These are phyloP conservation scores for Schizosaccharomyces versatilis DNA, from an alignment of 1,139 yeast genomes.

Conservation along the genomic window DNA sequence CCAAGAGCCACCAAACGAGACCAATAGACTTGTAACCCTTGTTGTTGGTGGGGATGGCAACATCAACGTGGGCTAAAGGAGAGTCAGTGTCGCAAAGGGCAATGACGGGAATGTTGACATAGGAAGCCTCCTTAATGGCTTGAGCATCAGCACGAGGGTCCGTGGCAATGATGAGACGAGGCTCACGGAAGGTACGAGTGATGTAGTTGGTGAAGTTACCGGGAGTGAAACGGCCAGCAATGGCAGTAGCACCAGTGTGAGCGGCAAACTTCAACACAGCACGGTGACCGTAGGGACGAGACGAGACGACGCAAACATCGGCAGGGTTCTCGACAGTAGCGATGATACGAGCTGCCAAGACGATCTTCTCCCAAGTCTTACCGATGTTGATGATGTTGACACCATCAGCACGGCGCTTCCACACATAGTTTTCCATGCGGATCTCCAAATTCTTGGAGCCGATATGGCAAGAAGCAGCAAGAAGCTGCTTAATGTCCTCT, in stretches of 20 bases:
- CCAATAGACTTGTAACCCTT: slow-evolving; percentile 99
- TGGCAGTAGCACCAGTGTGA: slow-evolving; percentile 99
- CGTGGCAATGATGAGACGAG: slow-evolving; percentile 96
- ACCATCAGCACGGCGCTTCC: slow-evolving; percentile 99
- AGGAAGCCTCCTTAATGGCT: slow-evolving; percentile 99
- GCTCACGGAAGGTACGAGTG: slow-evolving; percentile 99
- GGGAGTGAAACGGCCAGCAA: slow-evolving; percentile 99
- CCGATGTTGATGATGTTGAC: slow-evolving; percentile 94
- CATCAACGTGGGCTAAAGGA: slow-evolving; percentile 90
- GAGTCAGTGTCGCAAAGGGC: slow-evolving; percentile 98
- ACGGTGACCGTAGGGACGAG: slow-evolving; percentile 99
- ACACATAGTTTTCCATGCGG: slow-evolving; percentile 98
- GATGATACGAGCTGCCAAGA: slow-evolving; percentile 97
- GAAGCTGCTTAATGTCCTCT: slow-evolving; percentile 56
- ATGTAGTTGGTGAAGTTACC: slow-evolving; percentile 99
- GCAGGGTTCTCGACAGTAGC: slow-evolving; percentile 98
- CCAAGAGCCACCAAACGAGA: slow-evolving; percentile 97
- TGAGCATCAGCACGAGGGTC: slow-evolving; percentile 99
- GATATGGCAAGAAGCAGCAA: slow-evolving; percentile 99
- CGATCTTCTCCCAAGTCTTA: slow-evolving; percentile 92
- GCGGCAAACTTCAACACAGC: slow-evolving; percentile 98
- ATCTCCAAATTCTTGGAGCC: slow-evolving; percentile 99
- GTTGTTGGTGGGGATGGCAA: slow-evolving; percentile 49
- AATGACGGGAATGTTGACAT: slow-evolving; percentile 99
- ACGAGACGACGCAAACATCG: slow-evolving; percentile 95